Percentiles rank a stretch among this genome's conserved stretches.
Conservation (phyloP, 202 grass and related monocot species). For the Alloteropsis angusta region DNA sequence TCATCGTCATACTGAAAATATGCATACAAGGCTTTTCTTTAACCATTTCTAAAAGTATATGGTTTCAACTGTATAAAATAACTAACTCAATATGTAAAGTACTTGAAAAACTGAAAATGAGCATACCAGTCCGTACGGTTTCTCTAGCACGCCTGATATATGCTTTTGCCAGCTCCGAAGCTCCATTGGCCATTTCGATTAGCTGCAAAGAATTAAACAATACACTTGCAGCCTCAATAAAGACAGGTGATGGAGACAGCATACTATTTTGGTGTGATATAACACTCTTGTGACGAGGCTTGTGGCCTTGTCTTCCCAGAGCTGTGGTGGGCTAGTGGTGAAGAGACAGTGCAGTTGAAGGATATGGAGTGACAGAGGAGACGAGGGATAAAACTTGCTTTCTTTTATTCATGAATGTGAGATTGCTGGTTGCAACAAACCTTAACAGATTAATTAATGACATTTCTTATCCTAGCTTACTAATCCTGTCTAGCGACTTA, state of each 20-base stretch:
- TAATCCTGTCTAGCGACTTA: neutral
- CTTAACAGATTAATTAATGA: neutral
- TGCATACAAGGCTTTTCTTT: neutral
- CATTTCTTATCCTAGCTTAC: neutral
- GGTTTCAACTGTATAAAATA: conserved; percentile 8
- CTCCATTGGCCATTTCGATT: conserved; percentile 50
- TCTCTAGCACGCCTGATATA: conserved; percentile 76
- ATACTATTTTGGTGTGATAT: conserved; percentile 11
- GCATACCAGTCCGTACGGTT: conserved; percentile 47
- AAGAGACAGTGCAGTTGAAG: neutral
- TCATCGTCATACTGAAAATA: neutral
- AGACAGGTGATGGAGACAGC: neutral
- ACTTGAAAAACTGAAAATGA: conserved; percentile 4
- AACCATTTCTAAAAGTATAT: conserved; percentile 11
- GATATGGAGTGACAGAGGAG: neutral
- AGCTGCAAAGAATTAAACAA: conserved; percentile 51
- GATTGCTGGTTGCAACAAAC: neutral
- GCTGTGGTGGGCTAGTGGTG: neutral
- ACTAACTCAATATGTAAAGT: neutral
- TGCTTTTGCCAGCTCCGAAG: conserved; percentile 60
- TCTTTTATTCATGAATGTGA: neutral
- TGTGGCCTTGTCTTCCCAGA: neutral
- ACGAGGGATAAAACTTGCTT: neutral
- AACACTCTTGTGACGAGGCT: neutral
- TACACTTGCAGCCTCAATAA: neutral